phyloP scores from a whole-genome alignment of 2,329 filamentous ascomycete species.

The Penicillium sp. region DNA sequence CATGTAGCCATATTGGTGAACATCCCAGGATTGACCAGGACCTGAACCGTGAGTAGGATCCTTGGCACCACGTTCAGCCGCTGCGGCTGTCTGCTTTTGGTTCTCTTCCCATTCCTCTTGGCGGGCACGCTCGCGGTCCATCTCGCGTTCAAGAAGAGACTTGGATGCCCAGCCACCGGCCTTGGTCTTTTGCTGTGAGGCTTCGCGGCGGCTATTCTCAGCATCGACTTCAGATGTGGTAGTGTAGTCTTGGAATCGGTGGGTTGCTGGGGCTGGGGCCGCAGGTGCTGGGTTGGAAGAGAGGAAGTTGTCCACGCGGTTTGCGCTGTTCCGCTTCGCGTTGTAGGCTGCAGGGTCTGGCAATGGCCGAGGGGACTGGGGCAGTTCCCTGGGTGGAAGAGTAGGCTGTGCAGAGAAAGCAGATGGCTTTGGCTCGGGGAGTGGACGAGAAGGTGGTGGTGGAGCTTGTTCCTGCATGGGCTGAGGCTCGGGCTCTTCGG shows the following conservation, averaged over 20 bases:
- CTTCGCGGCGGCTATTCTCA: conserved; percentile 57
- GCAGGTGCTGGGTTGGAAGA: conserved; percentile 55
- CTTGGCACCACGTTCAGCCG: conserved; percentile 42
- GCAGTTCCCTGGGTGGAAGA: conserved; percentile 19
- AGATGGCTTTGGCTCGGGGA: conserved; percentile 29
- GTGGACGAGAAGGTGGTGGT: conserved; percentile 32
- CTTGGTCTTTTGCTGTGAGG: conserved; percentile 59
- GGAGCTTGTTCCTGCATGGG: conserved; percentile 18
- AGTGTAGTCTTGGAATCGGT: conserved; percentile 48
- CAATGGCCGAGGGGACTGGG: conserved; percentile 43
- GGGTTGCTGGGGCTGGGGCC: conserved; percentile 39
- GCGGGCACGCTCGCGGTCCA: conserved; percentile 66
- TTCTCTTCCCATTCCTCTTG: conserved; percentile 66
- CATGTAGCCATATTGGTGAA: conserved; percentile 65
- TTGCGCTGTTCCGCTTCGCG: conserved; percentile 34
- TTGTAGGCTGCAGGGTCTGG: conserved; percentile 48
- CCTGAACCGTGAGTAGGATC: conserved; percentile 50
- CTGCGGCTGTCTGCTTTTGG: conserved; percentile 54
- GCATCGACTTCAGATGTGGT: conserved; percentile 57
- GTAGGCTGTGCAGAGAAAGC: conserved; percentile 8
- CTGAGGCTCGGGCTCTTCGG: conserved; percentile 11
- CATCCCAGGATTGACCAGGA: conserved; percentile 58
- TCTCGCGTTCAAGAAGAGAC: conserved; percentile 64
- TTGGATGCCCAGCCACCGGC: conserved; percentile 64
- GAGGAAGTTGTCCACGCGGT: conserved; percentile 58